Evolutionary conservation across 129 eudicot genomes (phyloP).

Genomic region (Ambrosia artemisiifolia): DNA sequence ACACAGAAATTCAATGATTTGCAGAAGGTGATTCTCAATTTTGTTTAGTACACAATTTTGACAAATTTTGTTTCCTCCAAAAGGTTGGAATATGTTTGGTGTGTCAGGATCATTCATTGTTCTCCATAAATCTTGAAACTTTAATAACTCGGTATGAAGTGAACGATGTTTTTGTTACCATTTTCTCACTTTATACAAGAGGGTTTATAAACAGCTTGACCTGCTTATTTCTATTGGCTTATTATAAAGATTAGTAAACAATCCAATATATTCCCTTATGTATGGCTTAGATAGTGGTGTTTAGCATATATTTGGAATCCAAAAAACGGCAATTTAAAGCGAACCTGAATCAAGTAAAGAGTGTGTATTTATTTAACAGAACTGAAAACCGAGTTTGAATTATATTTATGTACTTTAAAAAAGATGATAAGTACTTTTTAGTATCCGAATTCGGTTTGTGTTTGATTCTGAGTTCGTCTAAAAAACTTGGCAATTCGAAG

Average conservation of each 20-base stretch:
- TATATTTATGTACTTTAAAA: too few species aligned
- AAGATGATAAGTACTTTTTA: too few species aligned
- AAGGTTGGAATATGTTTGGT: conserved; percentile 20
- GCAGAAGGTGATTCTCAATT: conserved; percentile 15
- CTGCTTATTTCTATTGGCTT: background rate
- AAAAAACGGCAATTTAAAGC: too few species aligned
- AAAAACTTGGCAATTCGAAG: too few species aligned
- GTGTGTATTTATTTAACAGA: too few species aligned
- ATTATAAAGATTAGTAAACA: too few species aligned
- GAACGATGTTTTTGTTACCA: background rate
- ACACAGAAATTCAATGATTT: conserved; percentile 14
- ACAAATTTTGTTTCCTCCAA: background rate
- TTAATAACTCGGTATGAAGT: background rate
- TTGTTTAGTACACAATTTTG: conserved; percentile 25
- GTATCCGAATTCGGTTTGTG: too few species aligned
- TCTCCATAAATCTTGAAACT: background rate
- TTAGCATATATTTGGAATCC: too few species aligned
- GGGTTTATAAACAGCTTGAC: background rate
- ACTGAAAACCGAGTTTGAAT: background rate
- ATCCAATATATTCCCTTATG: too few species aligned
- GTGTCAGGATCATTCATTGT: conserved; percentile 12
- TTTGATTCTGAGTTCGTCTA: too few species aligned
- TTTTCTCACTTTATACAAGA: conserved; percentile 12
- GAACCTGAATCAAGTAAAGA: background rate
- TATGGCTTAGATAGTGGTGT: too few species aligned